Percentiles rank a stretch among this genome's conserved stretches.
phyloP scores from a whole-genome alignment of 345 rosid genomes.

The Pugionium cornutum region DNA sequence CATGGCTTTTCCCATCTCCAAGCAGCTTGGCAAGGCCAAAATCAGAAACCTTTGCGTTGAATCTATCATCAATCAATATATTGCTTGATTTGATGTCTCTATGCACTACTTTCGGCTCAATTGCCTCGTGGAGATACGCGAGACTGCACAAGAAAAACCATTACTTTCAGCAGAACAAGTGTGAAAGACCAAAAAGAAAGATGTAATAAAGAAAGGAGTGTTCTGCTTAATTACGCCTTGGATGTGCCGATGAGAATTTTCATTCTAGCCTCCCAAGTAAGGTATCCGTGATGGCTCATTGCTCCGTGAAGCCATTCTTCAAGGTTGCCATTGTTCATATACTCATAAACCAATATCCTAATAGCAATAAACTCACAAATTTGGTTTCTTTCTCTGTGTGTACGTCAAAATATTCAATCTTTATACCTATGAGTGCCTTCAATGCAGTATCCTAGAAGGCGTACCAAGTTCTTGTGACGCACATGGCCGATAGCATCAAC shows the following conservation, averaged over 20 bases:
- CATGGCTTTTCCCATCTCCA: slow-evolving; percentile 96
- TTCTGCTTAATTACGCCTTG: slow-evolving; percentile 63
- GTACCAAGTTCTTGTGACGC: slow-evolving; percentile 90
- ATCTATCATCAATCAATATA: slow-evolving; percentile 82
- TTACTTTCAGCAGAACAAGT: not conserved
- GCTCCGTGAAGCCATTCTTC: slow-evolving; percentile 94
- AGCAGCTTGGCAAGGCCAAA: slow-evolving; percentile 96
- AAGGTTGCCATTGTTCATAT: slow-evolving; percentile 84
- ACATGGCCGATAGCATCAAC: slow-evolving; percentile 97
- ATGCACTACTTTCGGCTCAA: slow-evolving; percentile 98
- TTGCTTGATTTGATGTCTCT: slow-evolving; percentile 97
- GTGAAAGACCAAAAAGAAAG: not conserved
- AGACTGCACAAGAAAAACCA: slow-evolving; percentile 50
- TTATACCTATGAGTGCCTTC: slow-evolving; percentile 89
- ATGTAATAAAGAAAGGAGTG: not conserved
- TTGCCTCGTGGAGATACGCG: slow-evolving; percentile 95
- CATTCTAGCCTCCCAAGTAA: slow-evolving; percentile 90
- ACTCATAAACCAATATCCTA: slow-evolving; percentile 86
- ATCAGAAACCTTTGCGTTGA: slow-evolving; percentile 92
- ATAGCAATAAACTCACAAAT: slow-evolving; percentile 27
- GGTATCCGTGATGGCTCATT: slow-evolving; percentile 64
- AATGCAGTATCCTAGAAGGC: slow-evolving; percentile 91
- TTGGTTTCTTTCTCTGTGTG: slow-evolving; percentile 42
- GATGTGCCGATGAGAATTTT: slow-evolving; percentile 82
- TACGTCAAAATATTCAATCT: slow-evolving; percentile 4